Conservation (phyloP, 176 grass and related monocot genomes). For the Zea mays region DNA sequence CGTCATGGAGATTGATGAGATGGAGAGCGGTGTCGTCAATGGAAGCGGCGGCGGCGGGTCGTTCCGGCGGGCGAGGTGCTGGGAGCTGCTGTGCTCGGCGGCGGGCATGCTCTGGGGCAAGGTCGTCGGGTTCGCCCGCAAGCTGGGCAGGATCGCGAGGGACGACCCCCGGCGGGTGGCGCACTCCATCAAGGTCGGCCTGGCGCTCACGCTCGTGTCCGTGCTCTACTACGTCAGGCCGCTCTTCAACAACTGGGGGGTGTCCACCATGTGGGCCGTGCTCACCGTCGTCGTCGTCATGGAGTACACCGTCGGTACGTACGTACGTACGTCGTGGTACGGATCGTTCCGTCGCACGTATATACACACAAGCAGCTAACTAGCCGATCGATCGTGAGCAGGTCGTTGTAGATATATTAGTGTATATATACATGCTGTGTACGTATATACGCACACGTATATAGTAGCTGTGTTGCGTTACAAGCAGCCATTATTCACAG, state of each 20-base stretch:
- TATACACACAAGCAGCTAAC: too few species aligned
- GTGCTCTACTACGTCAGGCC: constrained; percentile 14
- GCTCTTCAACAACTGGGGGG: constrained; percentile 1
- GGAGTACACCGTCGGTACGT: constrained; percentile 29
- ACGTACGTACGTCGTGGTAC: too few species aligned
- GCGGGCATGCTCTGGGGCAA: neutral
- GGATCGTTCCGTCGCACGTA: too few species aligned
- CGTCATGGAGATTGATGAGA: neutral
- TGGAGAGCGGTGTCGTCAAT: neutral
- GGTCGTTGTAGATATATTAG: too few species aligned
- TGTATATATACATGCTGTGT: too few species aligned
- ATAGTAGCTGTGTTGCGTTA: too few species aligned
- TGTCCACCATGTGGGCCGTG: constrained; percentile 21
- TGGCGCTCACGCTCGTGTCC: constrained; percentile 22
- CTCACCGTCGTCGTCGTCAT: constrained; percentile 24
- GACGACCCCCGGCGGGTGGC: constrained; percentile 5
- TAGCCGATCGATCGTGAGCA: too few species aligned
- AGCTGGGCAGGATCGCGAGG: neutral
- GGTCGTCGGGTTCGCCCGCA: neutral
- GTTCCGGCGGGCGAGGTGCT: neutral
- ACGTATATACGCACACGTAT: too few species aligned
- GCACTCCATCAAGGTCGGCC: constrained; percentile 15
- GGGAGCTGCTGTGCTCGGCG: neutral
- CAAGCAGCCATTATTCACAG: too few species aligned
- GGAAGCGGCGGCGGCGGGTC: neutral